Conservation (phyloP, 805 yeast genomes). For the Candida cerambycidarum region DNA sequence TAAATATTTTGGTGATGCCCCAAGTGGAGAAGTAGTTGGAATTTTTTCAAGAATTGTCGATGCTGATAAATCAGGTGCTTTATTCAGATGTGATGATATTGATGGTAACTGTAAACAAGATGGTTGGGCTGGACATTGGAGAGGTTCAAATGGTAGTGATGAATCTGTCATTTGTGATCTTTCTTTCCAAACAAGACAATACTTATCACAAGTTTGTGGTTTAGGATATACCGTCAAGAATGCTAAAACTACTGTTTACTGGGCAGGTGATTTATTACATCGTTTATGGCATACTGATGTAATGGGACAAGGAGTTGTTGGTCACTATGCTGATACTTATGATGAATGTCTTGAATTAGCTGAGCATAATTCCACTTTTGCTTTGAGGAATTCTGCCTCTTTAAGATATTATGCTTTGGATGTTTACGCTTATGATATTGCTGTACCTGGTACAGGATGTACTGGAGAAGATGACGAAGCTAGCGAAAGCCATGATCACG, state of each 20-base stretch:
- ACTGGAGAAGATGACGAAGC: conserved; percentile 10
- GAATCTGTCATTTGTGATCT: conserved; percentile 43
- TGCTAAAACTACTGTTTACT: conserved; percentile 23
- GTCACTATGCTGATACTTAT: conserved; percentile 35
- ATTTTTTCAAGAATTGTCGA: conserved; percentile 30
- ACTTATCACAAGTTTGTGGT: conserved; percentile 32
- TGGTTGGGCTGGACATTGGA: conserved; percentile 42
- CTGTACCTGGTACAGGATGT: conserved; percentile 22
- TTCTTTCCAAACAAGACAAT: conserved; percentile 31
- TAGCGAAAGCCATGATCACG: no score
- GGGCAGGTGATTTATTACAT: conserved; percentile 40
- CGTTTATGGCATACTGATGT: conserved; percentile 35
- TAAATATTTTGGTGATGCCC: conserved; percentile 40
- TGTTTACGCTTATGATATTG: conserved; percentile 20
- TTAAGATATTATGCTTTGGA: conserved; percentile 11
- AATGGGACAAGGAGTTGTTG: conserved; percentile 31
- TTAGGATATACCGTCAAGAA: conserved; percentile 30
- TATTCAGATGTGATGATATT: conserved; percentile 41
- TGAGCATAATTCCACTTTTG: conserved; percentile 26
- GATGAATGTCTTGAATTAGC: conserved; percentile 36
- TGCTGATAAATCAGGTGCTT: conserved; percentile 30
- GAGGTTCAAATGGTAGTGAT: conserved; percentile 31
- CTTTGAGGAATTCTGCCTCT: conserved; percentile 26
- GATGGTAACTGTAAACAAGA: conserved; percentile 35
- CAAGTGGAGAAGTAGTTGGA: conserved; percentile 36